These are phyloP conservation scores for Cercophora scortea DNA, from an alignment of 495 filamentous ascomycete species.

Conservation along the genomic window DNA sequence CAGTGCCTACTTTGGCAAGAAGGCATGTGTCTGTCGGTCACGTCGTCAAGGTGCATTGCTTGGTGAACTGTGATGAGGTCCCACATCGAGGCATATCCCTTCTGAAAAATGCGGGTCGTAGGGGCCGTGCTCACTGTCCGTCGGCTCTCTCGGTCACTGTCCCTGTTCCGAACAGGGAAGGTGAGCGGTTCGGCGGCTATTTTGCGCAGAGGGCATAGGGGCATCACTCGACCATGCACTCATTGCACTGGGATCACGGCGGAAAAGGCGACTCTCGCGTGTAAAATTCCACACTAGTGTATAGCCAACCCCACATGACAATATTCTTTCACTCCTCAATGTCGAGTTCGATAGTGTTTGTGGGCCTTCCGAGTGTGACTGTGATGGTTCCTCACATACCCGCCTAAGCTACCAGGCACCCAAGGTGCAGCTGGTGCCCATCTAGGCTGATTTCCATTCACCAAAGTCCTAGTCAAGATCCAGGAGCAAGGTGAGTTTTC, in stretches of 20 bases:
- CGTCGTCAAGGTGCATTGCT: too few species aligned
- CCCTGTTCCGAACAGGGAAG: neutral
- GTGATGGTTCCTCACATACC: constrained; percentile 23
- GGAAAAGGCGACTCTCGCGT: neutral
- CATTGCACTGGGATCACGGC: neutral
- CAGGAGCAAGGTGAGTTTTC: neutral
- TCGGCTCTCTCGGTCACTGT: too few species aligned
- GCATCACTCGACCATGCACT: neutral
- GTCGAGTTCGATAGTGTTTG: too few species aligned
- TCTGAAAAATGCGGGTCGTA: too few species aligned
- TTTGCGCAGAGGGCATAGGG: neutral
- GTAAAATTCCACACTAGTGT: neutral
- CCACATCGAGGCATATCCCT: too few species aligned
- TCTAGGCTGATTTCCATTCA: constrained; percentile 22
- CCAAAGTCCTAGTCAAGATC: constrained; percentile 1
- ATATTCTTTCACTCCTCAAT: too few species aligned
- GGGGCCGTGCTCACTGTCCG: too few species aligned
- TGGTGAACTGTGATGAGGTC: too few species aligned
- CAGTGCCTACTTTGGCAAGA: too few species aligned
- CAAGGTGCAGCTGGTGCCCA: constrained; percentile 7
- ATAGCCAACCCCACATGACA: too few species aligned
- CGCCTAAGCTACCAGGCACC: constrained; percentile 24
- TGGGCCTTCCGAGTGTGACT: constrained; percentile 10
- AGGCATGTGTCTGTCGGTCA: too few species aligned
- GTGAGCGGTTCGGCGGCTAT: neutral